Evolutionary conservation across 108 stramenopile genomes (phyloP), one percentile per base, ranked within the genome.

Genomic region (Pseudonitzschia pungens): DNA sequence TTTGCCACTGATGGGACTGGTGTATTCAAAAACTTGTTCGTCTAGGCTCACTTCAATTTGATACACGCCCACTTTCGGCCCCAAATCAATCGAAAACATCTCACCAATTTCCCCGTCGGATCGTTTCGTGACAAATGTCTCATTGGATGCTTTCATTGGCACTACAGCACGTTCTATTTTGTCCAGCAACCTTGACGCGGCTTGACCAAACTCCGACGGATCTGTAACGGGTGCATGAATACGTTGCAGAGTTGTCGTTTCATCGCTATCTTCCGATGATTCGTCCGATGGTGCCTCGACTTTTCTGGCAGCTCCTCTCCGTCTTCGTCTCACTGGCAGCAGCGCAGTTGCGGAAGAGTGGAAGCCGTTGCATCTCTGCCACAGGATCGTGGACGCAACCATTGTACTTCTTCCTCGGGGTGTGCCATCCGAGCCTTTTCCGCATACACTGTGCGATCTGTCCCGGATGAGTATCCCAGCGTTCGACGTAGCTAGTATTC

Each of bases 1-100:
- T 27, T 81, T 79, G 29, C 93, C 93, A 72, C 88, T 90, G 15
- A 91, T 73, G 15, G 92, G 92, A 74, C 83, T 87, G 20, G 73
- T 70, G 52, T 87, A 70, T 27, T 80, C 72, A 24, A 90, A 68
- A 48, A 76, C 69, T 32, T 54, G 69, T 70, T 83, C 77, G 33
- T 67, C 81, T 54, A 77, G 57, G 65, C 78, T 70, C 26, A 81
- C 68, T 66, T 81, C 77, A 53, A 88, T 70, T 33, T 52, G 72
- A 58, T 87, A 92, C 9, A 69, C 48, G n/a, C 89, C 93, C 41
- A 77, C 80, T 26, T 69, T 70, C 0, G 86, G 73, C 31, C 68
- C 71, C 48, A 94, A 55, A 59, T 82, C 74, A 55, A 93, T 83
- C 22, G 67, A 68, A 10, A 92, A 78, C 15, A 76, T 77, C 28